A percentile compares a stretch with the other conserved stretches of the same genome.
Evolutionary conservation across 495 filamentous ascomycete species (phyloP).

Genomic region (Parmelia sp.): DNA sequence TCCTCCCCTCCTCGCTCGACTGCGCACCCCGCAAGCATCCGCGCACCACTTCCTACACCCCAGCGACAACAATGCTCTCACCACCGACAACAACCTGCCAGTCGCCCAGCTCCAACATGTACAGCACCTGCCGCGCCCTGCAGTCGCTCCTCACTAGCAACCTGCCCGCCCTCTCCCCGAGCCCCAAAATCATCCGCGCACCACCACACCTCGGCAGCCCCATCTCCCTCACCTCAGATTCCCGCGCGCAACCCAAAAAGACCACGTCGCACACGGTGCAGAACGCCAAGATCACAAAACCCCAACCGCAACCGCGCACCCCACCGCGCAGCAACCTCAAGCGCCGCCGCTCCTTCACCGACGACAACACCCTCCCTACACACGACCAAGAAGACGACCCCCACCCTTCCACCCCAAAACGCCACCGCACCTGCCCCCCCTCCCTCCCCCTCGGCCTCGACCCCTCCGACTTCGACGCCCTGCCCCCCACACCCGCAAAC

Average conservation of each 20-base stretch:
- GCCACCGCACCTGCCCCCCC: slow-evolving; percentile 58
- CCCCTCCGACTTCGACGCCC: slow-evolving; percentile 55
- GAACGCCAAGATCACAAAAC: slow-evolving; percentile 44
- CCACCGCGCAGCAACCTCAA: slow-evolving; percentile 55
- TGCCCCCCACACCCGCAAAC: slow-evolving; percentile 38
- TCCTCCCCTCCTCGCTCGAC: slow-evolving; percentile 64
- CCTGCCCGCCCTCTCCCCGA: slow-evolving; percentile 33
- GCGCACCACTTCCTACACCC: slow-evolving; percentile 41
- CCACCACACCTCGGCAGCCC: slow-evolving; percentile 48
- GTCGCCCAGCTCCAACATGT: slow-evolving; percentile 52
- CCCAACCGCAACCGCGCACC: slow-evolving; percentile 27
- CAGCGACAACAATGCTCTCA: slow-evolving; percentile 47
- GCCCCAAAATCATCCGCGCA: slow-evolving; percentile 35
- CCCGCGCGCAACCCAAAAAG: slow-evolving; percentile 26
- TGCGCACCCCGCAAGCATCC: slow-evolving; percentile 55
- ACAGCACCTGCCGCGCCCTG: slow-evolving; percentile 63
- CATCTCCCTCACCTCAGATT: slow-evolving; percentile 35
- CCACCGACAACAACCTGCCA: slow-evolving; percentile 58
- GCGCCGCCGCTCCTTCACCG: slow-evolving; percentile 51
- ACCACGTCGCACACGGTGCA: slow-evolving; percentile 27
- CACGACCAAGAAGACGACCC: slow-evolving; percentile 25
- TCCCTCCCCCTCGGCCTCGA: slow-evolving; percentile 61
- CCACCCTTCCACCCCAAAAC: slow-evolving; percentile 60
- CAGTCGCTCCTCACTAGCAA: slow-evolving; percentile 56
- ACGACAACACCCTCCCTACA: slow-evolving; percentile 38